Evolutionary conservation across 352 stramenopile species (phyloP).

Genomic region (Globisporangium alternatum): DNA sequence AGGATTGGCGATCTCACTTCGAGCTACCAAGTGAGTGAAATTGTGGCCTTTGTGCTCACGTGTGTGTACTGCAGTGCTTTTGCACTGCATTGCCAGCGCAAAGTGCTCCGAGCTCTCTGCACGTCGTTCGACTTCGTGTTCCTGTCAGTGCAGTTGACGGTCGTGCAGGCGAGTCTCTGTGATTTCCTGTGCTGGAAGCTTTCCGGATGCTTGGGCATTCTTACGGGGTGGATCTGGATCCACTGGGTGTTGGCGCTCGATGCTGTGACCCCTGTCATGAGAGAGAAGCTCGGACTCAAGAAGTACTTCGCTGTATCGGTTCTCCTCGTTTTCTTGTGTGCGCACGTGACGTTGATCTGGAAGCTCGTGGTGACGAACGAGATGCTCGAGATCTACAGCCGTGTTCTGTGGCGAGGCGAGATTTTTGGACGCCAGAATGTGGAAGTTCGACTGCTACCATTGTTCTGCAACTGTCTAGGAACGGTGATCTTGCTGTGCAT

Average conservation of each 20-base stretch:
- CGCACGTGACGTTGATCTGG: constrained; percentile 1
- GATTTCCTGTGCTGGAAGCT: constrained; percentile 27
- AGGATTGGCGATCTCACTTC: neutral
- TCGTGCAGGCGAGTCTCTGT: constrained; percentile 18
- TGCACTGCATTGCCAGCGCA: constrained; percentile 14
- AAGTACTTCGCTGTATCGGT: constrained; percentile 3
- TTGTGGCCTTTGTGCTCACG: constrained; percentile 4
- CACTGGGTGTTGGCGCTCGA: constrained; percentile 27
- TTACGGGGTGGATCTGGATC: constrained; percentile 23
- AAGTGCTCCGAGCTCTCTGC: constrained; percentile 12
- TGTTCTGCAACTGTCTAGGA: constrained; percentile 22
- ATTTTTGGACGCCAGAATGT: neutral
- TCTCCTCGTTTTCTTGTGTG: constrained; percentile 5
- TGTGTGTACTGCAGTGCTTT: constrained; percentile 2
- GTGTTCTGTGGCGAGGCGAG: constrained; percentile 10
- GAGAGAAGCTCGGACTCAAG: constrained; percentile 14
- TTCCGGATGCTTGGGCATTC: neutral
- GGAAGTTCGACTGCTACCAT: constrained; percentile 21
- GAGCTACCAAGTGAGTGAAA: neutral
- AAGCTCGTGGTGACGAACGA: constrained; percentile 6
- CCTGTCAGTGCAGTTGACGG: constrained; percentile 26
- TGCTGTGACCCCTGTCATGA: constrained; percentile 21
- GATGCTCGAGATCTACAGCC: constrained; percentile 22
- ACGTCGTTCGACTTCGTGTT: constrained; percentile 36
- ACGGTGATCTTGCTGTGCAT: constrained; percentile 18